Evolutionary conservation across 805 yeast species (phyloP), one percentile per base, ranked within the genome.

Genomic region (Tetrapisispora pingtungensis): DNA sequence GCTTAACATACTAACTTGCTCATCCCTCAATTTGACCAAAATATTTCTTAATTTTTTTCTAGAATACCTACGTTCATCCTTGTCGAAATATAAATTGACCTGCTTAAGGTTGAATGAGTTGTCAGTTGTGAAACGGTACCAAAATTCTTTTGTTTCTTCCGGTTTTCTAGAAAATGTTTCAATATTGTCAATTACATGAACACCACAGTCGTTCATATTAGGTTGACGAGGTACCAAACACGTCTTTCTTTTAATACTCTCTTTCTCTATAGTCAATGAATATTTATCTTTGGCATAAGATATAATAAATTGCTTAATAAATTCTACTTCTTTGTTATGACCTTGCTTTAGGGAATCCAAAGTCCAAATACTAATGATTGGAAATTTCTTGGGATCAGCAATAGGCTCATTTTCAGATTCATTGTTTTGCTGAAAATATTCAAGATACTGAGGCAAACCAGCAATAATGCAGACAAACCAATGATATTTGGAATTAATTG

Each of bases 161-260:
- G 78, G 75, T 33, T 74, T 62, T 20, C 66, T 65, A 38, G 81
- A 67, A 62, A 85, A 80, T 49, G 73, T 76, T 45, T 70, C 67
- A 12, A 81, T 72, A 53, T 84, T 88, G 52, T 81, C 81, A 14
- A 93, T 81, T 1, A 90, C 84, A 64, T 85, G 96, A 18, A 93
- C 77, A 1, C 98, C 98, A 67, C 98, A 93, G 60, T 93, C 98
- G 58, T 88, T 85, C 65, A 81, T 79, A 59, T 93, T 93, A 27
- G 80, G 78, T 57, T 93, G 98, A 46, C 73, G 78, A 0, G 97
- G 96, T 0, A 87, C 93, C 5, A 67, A 57, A 4, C 80, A 78
- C 7, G 68, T 61, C 41, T 68, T 59, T 39, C 76, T 64, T 36
- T 70, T 61, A 19, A 89, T 74, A 36, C 68, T 71, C 5, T 65